phyloP scores from a whole-genome alignment of 148 eudicot species.

The Vaccinium macrocarpon region DNA sequence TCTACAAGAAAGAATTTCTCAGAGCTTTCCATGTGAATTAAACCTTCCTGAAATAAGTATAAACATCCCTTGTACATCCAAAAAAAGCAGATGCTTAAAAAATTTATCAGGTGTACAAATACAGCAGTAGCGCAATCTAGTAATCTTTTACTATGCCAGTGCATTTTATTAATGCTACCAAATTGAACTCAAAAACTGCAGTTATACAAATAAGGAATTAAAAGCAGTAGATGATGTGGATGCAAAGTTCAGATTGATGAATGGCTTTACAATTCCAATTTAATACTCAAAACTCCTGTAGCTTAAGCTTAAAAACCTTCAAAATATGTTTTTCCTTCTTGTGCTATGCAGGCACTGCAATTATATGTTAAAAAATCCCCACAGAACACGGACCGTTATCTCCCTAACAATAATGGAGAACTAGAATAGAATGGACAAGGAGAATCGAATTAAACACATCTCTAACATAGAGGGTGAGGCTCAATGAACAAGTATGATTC shows the following conservation, averaged over 20 bases:
- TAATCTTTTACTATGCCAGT: not conserved
- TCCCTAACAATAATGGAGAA: not conserved
- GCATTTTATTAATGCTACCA: not conserved
- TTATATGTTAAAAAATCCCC: not conserved
- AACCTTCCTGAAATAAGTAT: not conserved
- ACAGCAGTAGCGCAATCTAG: not conserved
- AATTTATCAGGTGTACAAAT: too few species aligned
- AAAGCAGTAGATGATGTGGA: not conserved
- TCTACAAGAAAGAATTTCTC: not conserved
- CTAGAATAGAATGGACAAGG: not conserved
- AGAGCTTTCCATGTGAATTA: not conserved
- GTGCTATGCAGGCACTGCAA: not conserved
- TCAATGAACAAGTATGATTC: not conserved
- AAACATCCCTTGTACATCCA: not conserved
- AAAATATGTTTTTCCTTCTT: not conserved
- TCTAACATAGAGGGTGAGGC: not conserved
- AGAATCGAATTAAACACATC: conserved; percentile 1
- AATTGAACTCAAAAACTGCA: not conserved
- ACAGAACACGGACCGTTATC: not conserved
- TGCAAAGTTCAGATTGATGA: conserved; percentile 6
- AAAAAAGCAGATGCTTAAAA: not conserved
- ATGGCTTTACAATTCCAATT: not conserved
- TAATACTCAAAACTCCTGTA: not conserved
- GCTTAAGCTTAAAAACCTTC: not conserved
- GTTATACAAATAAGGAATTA: not conserved